These are phyloP conservation scores for Spiraea crenata DNA, from an alignment of 331 rosid species.

Conservation along the genomic window DNA sequence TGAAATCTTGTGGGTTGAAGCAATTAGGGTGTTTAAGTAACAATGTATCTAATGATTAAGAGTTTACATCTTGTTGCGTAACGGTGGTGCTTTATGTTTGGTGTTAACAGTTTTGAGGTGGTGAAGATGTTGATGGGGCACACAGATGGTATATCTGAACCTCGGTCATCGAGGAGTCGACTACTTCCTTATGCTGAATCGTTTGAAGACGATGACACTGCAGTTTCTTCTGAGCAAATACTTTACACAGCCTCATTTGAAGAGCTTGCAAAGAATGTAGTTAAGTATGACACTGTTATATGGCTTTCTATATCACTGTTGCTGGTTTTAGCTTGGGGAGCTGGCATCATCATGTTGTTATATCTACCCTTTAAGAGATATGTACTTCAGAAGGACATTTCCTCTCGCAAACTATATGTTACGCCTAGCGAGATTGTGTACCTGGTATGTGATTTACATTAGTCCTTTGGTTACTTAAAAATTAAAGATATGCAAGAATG, in stretches of 20 bases:
- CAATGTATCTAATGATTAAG: not conserved
- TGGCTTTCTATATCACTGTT: slow-evolving; percentile 81
- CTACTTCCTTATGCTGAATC: slow-evolving; percentile 49
- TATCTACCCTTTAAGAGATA: slow-evolving; percentile 79
- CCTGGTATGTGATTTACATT: slow-evolving; percentile 47
- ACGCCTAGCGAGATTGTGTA: slow-evolving; percentile 71
- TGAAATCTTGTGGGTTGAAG: not conserved
- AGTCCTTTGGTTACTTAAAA: not conserved
- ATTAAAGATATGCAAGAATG: too few species aligned
- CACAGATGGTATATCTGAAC: slow-evolving; percentile 52
- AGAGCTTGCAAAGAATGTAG: slow-evolving; percentile 55
- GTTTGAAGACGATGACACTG: slow-evolving; percentile 45
- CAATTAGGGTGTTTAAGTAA: not conserved
- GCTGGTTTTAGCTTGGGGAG: slow-evolving; percentile 90
- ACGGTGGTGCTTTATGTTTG: slow-evolving; percentile 10
- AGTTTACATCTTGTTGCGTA: not conserved
- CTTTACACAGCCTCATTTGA: slow-evolving; percentile 76
- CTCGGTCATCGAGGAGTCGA: slow-evolving; percentile 43
- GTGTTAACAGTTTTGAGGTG: slow-evolving; percentile 35
- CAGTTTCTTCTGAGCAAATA: slow-evolving; percentile 48
- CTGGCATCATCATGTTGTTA: slow-evolving; percentile 79
- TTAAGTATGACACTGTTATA: slow-evolving; percentile 74
- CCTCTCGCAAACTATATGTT: slow-evolving; percentile 71
- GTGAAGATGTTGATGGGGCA: slow-evolving; percentile 71
- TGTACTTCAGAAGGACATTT: slow-evolving; percentile 67